Evolutionary conservation across 1,284 basidiomycete species (phyloP).

Genomic region (Coniophora puteana): DNA sequence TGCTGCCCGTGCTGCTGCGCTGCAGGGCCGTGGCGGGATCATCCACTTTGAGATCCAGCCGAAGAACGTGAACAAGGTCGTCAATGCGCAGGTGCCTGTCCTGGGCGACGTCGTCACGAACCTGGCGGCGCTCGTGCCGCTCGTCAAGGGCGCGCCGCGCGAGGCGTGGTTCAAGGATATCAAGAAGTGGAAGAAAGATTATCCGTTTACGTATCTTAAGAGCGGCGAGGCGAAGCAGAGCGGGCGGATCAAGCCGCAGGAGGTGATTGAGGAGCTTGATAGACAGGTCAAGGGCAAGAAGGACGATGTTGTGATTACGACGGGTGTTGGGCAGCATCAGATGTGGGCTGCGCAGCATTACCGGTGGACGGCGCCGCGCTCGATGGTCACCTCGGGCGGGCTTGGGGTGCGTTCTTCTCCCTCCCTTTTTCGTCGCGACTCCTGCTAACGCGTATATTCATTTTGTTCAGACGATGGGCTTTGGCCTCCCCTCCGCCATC

Average conservation of each 20-base stretch:
- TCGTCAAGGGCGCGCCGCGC: constrained; percentile 66
- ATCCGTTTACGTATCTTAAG: constrained; percentile 88
- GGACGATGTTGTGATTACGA: constrained; percentile 86
- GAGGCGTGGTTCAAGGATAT: constrained; percentile 84
- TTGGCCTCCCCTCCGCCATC: constrained; percentile 90
- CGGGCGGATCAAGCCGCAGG: constrained; percentile 90
- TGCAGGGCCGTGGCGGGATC: constrained; percentile 88
- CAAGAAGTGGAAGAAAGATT: constrained; percentile 81
- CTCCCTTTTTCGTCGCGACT: not conserved
- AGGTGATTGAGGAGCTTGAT: constrained; percentile 93
- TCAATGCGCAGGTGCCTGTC: constrained; percentile 91
- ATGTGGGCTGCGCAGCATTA: constrained; percentile 99
- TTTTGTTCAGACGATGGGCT: constrained; percentile 85
- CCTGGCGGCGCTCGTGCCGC: constrained; percentile 77
- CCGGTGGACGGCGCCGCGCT: constrained; percentile 84
- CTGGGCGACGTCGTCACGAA: constrained; percentile 91
- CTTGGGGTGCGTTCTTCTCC: constrained; percentile 75
- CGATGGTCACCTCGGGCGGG: constrained; percentile 96
- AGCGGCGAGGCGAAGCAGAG: constrained; percentile 45
- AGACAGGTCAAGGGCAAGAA: constrained; percentile 71
- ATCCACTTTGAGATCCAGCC: constrained; percentile 99
- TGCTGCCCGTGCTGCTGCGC: constrained; percentile 83
- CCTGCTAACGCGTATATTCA: not conserved
- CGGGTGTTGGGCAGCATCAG: constrained; percentile 98
- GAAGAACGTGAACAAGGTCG: constrained; percentile 99